Base-by-base conservation (phyloP, 2,329 filamentous ascomycete species). In the Epichloe glyceriae region DNA sequence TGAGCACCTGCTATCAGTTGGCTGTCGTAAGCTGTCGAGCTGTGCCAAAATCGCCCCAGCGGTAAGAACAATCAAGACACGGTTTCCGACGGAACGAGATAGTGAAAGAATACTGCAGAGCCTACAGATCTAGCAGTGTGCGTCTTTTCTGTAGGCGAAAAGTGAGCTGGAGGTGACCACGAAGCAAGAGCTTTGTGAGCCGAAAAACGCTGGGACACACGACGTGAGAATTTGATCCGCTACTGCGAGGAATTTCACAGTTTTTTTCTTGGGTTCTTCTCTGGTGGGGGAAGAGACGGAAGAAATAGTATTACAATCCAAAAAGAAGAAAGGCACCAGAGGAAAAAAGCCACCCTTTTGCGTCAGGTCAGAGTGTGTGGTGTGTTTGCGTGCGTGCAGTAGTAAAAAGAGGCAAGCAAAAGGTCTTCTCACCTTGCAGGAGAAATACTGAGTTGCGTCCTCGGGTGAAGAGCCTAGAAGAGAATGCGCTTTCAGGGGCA, bases 241-340 rank as follows among this genome's bases (percentile, higher is more conserved):
- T 51, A 22, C 35, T 30, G 41, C 26, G 45, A 50, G 17, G 5
- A 46, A 46, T 41, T 19, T 38, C 26, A 35, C 37, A 40, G 34
- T 26, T 15, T 15, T 8, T 40, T 47, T 30, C 20, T 47, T 45
- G 33, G 38, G 20, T 17, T 44, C 26, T 26, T 44, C n/a, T 44
- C 14, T 8, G 20, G 10, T 12, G 26, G 42, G 8, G 22, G 4
- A 8, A 14, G 42, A 47, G 3, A 19, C 14, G 46, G 42, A 34
- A 30, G 30, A 39, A 7, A 50, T 46, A 44, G 26, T 19, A 34
- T 45, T 44, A 46, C 40, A 42, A 45, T 50, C 51, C 51, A 53
- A 53, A 50, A 51, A 33, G 38, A 35, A 44, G 22, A 44, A 33
- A 45, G 17, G 22, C 19, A 39, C 19, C 47, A 20, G 41, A 19